A percentile compares a stretch with the other conserved stretches of the same genome.
These are phyloP conservation scores for Diaporthe sp. DNA, from an alignment of 2,329 filamentous ascomycete species.

Conservation along the genomic window DNA sequence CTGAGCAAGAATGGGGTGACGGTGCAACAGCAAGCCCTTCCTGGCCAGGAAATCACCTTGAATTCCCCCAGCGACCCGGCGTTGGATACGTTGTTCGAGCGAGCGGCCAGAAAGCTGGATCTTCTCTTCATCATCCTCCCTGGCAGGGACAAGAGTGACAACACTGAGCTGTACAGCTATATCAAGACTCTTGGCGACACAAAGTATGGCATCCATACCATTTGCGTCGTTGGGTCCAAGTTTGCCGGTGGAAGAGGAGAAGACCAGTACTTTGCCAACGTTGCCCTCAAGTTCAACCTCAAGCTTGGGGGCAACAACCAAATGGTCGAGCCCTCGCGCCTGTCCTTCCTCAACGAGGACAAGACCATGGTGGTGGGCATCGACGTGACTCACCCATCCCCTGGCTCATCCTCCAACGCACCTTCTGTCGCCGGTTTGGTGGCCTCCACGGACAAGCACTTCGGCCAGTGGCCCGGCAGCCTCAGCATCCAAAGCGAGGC, in stretches of 20 bases:
- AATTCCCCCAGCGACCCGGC: constrained; percentile 8
- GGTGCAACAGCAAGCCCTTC: background rate
- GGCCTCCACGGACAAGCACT: constrained; percentile 67
- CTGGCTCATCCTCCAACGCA: constrained; percentile 64
- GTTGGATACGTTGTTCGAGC: constrained; percentile 15
- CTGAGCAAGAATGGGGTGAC: constrained; percentile 35
- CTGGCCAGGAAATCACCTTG: background rate
- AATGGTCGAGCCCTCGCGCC: constrained; percentile 54
- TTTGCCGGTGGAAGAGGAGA: constrained; percentile 48
- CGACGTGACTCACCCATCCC: constrained; percentile 80
- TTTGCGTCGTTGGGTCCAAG: constrained; percentile 66
- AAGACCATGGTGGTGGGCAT: constrained; percentile 79
- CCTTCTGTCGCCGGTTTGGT: constrained; percentile 79
- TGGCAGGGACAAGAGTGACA: constrained; percentile 38
- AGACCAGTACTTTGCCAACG: constrained; percentile 61
- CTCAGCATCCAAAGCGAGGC: constrained; percentile 64
- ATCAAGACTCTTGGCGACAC: constrained; percentile 70
- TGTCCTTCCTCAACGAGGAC: constrained; percentile 63
- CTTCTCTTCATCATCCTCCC: constrained; percentile 63
- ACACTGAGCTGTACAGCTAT: constrained; percentile 61
- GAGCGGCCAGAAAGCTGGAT: constrained; percentile 29
- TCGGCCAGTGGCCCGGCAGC: constrained; percentile 77
- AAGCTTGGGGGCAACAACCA: constrained; percentile 71
- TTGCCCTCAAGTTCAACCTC: constrained; percentile 72
- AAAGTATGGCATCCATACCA: constrained; percentile 65